These are phyloP conservation scores for Pelargonium cotyledonis DNA, from an alignment of 441 rosid genomes.

Conservation along the genomic window DNA sequence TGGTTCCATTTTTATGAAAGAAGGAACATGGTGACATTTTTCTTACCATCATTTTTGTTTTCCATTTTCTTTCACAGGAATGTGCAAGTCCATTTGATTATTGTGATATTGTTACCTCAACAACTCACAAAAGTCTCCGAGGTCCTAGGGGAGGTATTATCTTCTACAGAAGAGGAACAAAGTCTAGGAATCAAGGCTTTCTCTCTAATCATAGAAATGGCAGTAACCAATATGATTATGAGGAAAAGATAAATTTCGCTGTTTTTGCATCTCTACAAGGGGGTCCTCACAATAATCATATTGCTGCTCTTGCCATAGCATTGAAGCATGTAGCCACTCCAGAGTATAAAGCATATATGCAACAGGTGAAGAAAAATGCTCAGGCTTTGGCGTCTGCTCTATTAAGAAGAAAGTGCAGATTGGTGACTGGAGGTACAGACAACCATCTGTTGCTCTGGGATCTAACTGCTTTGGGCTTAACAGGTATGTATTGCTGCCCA, in stretches of 20 bases:
- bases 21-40: not conserved
- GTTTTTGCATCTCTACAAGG: constrained; percentile 91
- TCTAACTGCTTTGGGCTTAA: constrained; percentile 67
- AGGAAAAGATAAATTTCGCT: constrained; percentile 87
- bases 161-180: constrained; percentile 72
- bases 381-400: constrained; percentile 76
- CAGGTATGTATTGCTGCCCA: constrained; percentile 38
- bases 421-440: constrained; percentile 95
- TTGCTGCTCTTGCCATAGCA: constrained; percentile 93
- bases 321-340: constrained; percentile 84
- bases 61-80: constrained; percentile 39
- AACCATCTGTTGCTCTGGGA: constrained; percentile 96
- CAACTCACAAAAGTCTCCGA: constrained; percentile 90
- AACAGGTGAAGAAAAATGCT: constrained; percentile 93
- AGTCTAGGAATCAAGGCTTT: constrained; percentile 53
- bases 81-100: constrained; percentile 80
- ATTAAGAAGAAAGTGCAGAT: constrained; percentile 67
- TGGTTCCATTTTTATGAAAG: not conserved
- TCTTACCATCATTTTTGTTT: not conserved
- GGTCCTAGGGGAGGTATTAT: constrained; percentile 98
- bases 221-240: constrained; percentile 53
- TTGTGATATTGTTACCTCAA: constrained; percentile 94
- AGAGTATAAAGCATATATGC: constrained; percentile 73
- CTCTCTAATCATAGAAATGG: constrained; percentile 39
- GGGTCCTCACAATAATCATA: constrained; percentile 95